Conservation (phyloP, 208 protist genomes). For the Trypanosoma melophagium region DNA sequence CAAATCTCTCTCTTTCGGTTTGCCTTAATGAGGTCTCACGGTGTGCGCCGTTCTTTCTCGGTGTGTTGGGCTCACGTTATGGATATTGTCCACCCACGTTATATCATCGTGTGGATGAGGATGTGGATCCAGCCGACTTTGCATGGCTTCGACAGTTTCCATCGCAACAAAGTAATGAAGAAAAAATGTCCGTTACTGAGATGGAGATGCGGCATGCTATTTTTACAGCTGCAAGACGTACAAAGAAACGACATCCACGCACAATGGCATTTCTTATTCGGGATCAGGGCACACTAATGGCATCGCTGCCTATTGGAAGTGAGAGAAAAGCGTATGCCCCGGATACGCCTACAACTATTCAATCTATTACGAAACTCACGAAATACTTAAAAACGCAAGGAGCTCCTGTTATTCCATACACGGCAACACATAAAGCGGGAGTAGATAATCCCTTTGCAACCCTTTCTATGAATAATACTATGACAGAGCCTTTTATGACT, state of each 20-base stretch:
- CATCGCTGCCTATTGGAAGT: constrained; percentile 38
- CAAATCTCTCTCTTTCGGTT: constrained; percentile 79
- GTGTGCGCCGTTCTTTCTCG: constrained; percentile 93
- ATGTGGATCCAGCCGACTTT: constrained; percentile 68
- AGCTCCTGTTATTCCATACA: constrained; percentile 51
- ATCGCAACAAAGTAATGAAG: constrained; percentile 14
- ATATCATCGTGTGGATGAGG: constrained; percentile 69
- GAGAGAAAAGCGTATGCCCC: constrained; percentile 46
- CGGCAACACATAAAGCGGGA: constrained; percentile 31
- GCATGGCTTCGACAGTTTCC: constrained; percentile 53
- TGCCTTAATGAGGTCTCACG: constrained; percentile 95
- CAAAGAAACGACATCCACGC: constrained; percentile 9
- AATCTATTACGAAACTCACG: constrained; percentile 43
- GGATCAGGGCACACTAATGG: constrained; percentile 38
- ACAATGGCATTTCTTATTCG: constrained; percentile 83
- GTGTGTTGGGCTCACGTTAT: constrained; percentile 91
- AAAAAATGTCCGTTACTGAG: constrained; percentile 90
- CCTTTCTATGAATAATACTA: background rate
- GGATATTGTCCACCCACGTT: constrained; percentile 70
- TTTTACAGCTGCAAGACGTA: constrained; percentile 48
- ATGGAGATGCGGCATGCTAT: constrained; percentile 93
- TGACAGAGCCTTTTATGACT: background rate
- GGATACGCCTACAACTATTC: constrained; percentile 39
- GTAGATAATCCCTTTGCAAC: constrained; percentile 1
- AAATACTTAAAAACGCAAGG: constrained; percentile 32